phyloP scores from a whole-genome alignment of 2,329 filamentous ascomycete species.

The Pestalotiopsis sp. region DNA sequence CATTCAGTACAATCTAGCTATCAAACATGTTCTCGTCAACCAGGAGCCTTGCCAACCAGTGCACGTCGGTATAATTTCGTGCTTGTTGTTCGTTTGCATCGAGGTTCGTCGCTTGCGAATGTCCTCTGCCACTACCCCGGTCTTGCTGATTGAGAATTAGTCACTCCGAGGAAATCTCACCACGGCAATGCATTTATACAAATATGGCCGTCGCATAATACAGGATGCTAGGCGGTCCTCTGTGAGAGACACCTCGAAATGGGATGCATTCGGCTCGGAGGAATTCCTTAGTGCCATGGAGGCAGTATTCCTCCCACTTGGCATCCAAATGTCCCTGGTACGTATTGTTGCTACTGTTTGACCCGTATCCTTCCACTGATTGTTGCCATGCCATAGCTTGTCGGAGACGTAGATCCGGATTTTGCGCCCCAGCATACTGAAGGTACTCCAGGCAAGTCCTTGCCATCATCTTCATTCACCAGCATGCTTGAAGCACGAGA shows the following conservation, averaged over 20 bases:
- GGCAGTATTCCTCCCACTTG: not conserved
- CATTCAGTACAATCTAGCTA: not conserved
- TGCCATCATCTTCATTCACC: not conserved
- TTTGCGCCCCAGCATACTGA: not conserved
- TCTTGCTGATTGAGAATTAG: not conserved
- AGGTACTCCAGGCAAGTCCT: not conserved
- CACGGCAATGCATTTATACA: not conserved
- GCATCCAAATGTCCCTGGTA: not conserved
- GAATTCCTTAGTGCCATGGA: not conserved
- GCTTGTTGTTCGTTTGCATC: conserved; percentile 1
- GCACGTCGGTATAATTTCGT: not conserved
- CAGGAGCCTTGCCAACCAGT: not conserved
- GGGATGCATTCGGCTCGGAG: not conserved
- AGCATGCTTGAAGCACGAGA: not conserved
- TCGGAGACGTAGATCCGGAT: not conserved
- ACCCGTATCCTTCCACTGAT: not conserved
- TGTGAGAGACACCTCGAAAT: not conserved
- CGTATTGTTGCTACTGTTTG: not conserved
- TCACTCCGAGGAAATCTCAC: not conserved
- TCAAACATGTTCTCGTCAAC: not conserved
- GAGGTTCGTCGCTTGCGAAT: not conserved
- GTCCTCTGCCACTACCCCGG: too few species aligned
- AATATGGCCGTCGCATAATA: not conserved
- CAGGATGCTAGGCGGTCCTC: not conserved
- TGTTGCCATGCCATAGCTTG: not conserved